Evolutionary conservation across 176 grass and related monocot species (phyloP), one percentile per base, ranked within the genome.

Genomic region (Oryza glaberrima): DNA sequence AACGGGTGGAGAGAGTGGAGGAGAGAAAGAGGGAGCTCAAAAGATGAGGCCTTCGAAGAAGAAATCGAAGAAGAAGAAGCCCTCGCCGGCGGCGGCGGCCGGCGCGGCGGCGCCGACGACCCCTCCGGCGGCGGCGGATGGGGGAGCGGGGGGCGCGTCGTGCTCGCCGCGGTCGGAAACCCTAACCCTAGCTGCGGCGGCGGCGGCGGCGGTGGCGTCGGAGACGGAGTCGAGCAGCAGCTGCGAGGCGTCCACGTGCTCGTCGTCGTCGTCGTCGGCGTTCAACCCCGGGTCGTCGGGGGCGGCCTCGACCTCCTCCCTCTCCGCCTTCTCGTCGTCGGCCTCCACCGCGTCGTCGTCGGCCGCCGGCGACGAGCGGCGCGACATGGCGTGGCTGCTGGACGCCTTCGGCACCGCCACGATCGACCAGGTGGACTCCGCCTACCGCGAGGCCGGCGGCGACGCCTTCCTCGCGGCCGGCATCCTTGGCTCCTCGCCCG

Each of bases 371-470:
- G 88, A 88, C 75, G 78, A 88, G 79, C 73, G 78, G 3, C 82
- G 72, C 4, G 89, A 91, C 83, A 81, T 94, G 51, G 88, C 86
- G 7, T 98, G 93, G 93, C 81, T 98, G 80, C 69, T 77, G 20
- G 89, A 89, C 25, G 87, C 81, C 28, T 98, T 98, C 66, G 81
- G 69, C 28, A 85, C 77, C 51, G 85, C 92, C 30, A 93, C 96
- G 10, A 38, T 95, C 19, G 91, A 87, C 77, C 87, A 94, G 91
- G 91, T 98, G 26, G 87, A 95, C 40, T 88, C 91, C 38, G 88
- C 85, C 65, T 94, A 89, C 73, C 58, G 86, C 11, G 93, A 88
- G 85, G 86, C 86, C 26, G 91, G 83, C 23, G 82, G 88, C 3
- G 93, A 98, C 58, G 34, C 91, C 4, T 98, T 82, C 17, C 86